Percentiles rank a stretch among this genome's conserved stretches.
These are phyloP conservation scores for Psidium guajava DNA, from an alignment of 345 rosid species.

Conservation along the genomic window DNA sequence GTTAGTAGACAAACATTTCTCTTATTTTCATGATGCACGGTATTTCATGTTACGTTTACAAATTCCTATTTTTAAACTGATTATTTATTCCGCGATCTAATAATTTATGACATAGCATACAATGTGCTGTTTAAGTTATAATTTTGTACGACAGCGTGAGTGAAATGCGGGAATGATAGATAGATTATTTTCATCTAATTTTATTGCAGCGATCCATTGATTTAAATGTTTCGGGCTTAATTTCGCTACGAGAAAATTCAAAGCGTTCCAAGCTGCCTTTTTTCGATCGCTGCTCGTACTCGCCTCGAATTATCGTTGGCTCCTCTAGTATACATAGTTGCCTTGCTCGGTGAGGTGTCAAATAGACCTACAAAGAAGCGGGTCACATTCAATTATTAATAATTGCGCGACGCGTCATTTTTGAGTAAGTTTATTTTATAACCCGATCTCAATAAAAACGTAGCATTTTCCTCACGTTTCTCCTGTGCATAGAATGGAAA, in stretches of 20 bases:
- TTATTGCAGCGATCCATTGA: background rate
- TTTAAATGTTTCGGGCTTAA: background rate
- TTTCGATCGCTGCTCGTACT: accelerated
- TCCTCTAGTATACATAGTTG: background rate
- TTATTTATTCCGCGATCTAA: background rate
- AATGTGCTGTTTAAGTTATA: accelerated
- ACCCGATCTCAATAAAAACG: background rate
- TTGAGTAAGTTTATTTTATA: background rate
- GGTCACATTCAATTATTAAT: background rate
- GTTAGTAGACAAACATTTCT: background rate
- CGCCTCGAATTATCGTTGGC: background rate
- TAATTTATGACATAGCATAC: background rate
- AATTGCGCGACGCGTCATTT: background rate
- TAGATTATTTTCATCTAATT: background rate
- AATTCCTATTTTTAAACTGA: background rate
- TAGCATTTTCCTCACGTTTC: background rate
- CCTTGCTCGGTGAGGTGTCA: background rate
- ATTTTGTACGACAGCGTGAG: background rate
- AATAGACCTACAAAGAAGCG: background rate
- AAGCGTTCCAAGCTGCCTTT: background rate
- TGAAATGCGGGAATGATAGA: background rate
- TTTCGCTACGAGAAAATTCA: background rate
- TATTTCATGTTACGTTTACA: background rate
- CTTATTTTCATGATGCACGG: background rate
- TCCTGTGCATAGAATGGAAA: background rate